Percentiles rank a stretch among this genome's conserved stretches.
Conservation (phyloP, 129 eudicot species). For the Logfia minima region DNA sequence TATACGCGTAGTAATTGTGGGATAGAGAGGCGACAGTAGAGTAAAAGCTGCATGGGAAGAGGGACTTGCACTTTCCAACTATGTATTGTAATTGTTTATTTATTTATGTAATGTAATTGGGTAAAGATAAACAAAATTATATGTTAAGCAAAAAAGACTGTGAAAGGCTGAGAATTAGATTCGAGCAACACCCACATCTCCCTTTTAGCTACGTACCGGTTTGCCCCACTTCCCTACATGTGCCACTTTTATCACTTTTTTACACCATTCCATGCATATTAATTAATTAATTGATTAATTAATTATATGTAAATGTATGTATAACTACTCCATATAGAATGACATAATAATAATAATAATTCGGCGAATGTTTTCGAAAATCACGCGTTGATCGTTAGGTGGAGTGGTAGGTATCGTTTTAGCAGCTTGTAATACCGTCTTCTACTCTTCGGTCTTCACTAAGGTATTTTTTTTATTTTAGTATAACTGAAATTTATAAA, state of each 20-base stretch:
- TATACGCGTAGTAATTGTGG: background rate
- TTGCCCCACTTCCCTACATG: conserved; percentile 12
- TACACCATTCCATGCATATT: conserved; percentile 18
- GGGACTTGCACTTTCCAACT: conserved; percentile 21
- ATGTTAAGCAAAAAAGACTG: conserved; percentile 1
- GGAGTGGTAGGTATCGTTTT: too few relatives aligned
- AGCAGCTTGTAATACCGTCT: too few relatives aligned
- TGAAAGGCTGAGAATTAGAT: conserved; percentile 28
- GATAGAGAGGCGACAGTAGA: conserved; percentile 25
- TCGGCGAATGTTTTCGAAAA: too few relatives aligned
- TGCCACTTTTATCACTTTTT: conserved; percentile 22
- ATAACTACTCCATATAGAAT: too few relatives aligned
- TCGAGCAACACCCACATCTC: conserved; percentile 29
- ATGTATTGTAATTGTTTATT: conserved; percentile 16
- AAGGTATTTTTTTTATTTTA: too few relatives aligned
- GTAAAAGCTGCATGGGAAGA: conserved; percentile 33
- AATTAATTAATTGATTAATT: too few relatives aligned
- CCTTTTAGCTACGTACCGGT: conserved; percentile 26
- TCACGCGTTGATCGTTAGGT: too few relatives aligned
- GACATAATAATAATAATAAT: too few relatives aligned
- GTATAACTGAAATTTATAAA: too few relatives aligned
- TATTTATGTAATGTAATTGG: conserved; percentile 6
- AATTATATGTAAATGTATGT: too few relatives aligned
- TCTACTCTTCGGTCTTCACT: too few relatives aligned
- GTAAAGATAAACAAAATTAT: conserved; percentile 24